These are phyloP conservation scores for Mucor plumbeus DNA, from an alignment of 371 early-diverging fungal species.

Conservation along the genomic window DNA sequence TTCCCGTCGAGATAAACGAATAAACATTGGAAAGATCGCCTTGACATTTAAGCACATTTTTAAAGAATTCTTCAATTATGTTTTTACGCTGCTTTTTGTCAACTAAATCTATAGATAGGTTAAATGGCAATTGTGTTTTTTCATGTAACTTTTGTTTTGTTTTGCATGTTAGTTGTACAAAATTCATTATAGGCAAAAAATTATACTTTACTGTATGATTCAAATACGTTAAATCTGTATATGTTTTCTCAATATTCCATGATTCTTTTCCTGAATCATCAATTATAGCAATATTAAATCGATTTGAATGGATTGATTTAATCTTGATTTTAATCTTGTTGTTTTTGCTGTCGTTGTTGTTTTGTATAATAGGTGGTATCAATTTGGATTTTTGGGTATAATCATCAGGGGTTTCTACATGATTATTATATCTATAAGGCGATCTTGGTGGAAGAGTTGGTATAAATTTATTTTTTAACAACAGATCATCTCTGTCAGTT, in stretches of 20 bases:
- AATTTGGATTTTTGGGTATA: neutral
- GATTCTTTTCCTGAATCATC: conserved; percentile 42
- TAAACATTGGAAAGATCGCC: neutral
- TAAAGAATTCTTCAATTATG: conserved; percentile 6
- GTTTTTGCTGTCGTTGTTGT: neutral
- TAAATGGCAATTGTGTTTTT: conserved; percentile 2
- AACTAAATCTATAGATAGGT: neutral
- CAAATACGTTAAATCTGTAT: conserved; percentile 76
- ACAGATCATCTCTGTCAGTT: conserved; percentile 49
- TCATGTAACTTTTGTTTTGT: neutral
- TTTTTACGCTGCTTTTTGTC: neutral
- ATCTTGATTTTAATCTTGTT: neutral
- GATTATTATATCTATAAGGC: conserved; percentile 23
- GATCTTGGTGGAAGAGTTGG: conserved; percentile 30
- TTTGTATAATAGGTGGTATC: neutral
- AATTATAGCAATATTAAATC: neutral
- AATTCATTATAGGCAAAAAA: neutral
- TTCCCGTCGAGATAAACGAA: neutral
- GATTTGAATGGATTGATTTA: neutral
- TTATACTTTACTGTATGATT: conserved; percentile 37
- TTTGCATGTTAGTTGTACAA: conserved; percentile 2
- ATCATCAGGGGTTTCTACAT: conserved; percentile 2
- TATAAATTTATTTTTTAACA: conserved; percentile 19
- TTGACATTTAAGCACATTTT: neutral
- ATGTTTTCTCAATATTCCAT: conserved; percentile 85